phyloP scores from a whole-genome alignment of 148 eudicot species.

The Hydrangea macrophylla region DNA sequence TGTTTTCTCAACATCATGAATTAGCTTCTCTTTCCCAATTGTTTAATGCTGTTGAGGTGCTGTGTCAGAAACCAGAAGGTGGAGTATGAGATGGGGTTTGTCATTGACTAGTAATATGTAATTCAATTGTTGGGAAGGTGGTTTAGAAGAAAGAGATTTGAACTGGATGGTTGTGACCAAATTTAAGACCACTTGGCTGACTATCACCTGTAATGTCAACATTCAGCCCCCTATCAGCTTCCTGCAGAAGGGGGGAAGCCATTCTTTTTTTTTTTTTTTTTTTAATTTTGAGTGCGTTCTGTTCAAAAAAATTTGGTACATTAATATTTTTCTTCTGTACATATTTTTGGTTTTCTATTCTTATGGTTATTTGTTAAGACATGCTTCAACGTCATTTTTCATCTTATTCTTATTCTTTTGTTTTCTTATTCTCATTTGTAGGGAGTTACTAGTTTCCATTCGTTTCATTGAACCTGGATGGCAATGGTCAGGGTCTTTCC shows the following conservation, averaged over 20 bases:
- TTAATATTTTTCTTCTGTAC: not conserved
- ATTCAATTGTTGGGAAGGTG: too few species aligned
- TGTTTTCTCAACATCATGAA: not conserved
- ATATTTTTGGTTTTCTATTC: not conserved
- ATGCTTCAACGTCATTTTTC: not conserved
- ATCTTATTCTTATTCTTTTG: not conserved
- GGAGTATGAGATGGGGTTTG: too few species aligned
- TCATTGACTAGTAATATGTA: too few species aligned
- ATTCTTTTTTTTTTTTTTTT: too few species aligned
- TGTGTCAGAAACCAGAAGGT: not conserved
- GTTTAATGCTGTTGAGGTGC: not conserved
- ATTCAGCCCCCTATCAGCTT: too few species aligned
- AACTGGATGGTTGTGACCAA: too few species aligned
- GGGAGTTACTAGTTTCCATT: slow-evolving; percentile 76
- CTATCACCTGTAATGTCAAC: too few species aligned
- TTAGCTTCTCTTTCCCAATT: not conserved
- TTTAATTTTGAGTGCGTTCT: too few species aligned
- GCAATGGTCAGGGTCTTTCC: slow-evolving; percentile 98
- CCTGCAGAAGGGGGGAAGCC: too few species aligned
- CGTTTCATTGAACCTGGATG: slow-evolving; percentile 90
- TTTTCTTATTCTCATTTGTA: slow-evolving; percentile 16
- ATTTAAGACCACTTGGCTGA: too few species aligned
- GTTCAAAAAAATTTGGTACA: too few species aligned
- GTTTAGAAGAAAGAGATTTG: too few species aligned
- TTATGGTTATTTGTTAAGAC: not conserved